A percentile compares a stretch with the other conserved stretches of the same genome.
phyloP scores from a whole-genome alignment of 164 flowering plant genomes.

The Sextonia rubra region DNA sequence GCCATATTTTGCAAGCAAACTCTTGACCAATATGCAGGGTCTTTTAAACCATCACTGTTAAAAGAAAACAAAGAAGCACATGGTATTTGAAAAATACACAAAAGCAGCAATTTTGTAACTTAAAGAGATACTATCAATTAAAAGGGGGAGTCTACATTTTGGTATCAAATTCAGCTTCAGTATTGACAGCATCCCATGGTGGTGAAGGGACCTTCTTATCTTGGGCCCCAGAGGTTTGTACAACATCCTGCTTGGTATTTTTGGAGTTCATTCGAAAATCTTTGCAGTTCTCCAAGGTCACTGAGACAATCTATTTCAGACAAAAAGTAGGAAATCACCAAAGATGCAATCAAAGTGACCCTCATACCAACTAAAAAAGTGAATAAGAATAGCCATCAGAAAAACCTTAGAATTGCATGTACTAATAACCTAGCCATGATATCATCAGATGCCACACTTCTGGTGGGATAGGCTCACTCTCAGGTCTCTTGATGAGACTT shows the following conservation, averaged over 20 bases:
- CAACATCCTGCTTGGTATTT: conserved; percentile 20
- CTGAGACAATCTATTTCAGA: conserved; percentile 60
- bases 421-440: no score
- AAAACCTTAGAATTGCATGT: no score
- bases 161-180: conserved; percentile 29
- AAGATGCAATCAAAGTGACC: no score
- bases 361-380: no score
- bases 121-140: not conserved
- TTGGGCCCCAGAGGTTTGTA: conserved; percentile 12
- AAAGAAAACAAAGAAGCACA: conserved; percentile 6
- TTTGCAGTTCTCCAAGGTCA: conserved; percentile 64
- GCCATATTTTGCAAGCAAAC: conserved; percentile 78
- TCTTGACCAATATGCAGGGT: conserved; percentile 81
- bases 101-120: not conserved
- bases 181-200: conserved; percentile 15
- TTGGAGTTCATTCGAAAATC: conserved; percentile 29
- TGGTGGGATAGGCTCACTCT: no score
- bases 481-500: no score
- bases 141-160: conserved; percentile 33
- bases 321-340: not conserved
- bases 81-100: not conserved
- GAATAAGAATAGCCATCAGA: no score
- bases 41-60: conserved; percentile 52
- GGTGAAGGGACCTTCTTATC: conserved; percentile 28
- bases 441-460: no score